phyloP scores from a whole-genome alignment of 2,329 filamentous ascomycete species.

The Pleurostoma richardsiae region DNA sequence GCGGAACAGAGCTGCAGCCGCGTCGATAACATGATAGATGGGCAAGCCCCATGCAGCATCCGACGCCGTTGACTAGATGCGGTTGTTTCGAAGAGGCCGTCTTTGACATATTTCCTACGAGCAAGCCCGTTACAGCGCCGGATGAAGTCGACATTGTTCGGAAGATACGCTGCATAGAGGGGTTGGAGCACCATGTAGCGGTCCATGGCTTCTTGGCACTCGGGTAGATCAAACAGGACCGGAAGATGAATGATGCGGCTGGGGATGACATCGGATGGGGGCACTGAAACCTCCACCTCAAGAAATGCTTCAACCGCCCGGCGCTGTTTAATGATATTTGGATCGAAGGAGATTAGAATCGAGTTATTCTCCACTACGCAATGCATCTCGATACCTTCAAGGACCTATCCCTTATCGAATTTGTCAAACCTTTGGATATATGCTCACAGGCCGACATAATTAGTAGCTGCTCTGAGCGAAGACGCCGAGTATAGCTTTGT shows the following conservation, averaged over 20 bases:
- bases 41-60: conserved; percentile 28
- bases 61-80: conserved; percentile 17
- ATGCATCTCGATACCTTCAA: background rate
- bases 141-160: conserved; percentile 55
- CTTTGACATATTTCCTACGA: conserved; percentile 20
- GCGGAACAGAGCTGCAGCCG: background rate
- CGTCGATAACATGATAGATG: conserved; percentile 9
- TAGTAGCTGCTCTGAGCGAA: background rate
- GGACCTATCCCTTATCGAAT: background rate
- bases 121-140: conserved; percentile 25
- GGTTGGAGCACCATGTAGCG: conserved; percentile 59
- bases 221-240: conserved; percentile 30
- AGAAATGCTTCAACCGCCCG: background rate
- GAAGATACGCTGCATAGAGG: conserved; percentile 55
- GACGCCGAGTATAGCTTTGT: background rate
- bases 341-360: background rate
- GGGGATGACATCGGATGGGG: conserved; percentile 9
- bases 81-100: conserved; percentile 22
- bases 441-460: background rate
- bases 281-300: background rate
- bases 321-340: background rate
- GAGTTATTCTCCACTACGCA: background rate
- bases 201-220: conserved; percentile 44
- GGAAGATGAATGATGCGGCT: conserved; percentile 27
- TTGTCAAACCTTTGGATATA: background rate